Percentiles rank a stretch among this genome's conserved stretches.
Conservation (phyloP, 331 rosid species). For the Malus hybrid region DNA sequence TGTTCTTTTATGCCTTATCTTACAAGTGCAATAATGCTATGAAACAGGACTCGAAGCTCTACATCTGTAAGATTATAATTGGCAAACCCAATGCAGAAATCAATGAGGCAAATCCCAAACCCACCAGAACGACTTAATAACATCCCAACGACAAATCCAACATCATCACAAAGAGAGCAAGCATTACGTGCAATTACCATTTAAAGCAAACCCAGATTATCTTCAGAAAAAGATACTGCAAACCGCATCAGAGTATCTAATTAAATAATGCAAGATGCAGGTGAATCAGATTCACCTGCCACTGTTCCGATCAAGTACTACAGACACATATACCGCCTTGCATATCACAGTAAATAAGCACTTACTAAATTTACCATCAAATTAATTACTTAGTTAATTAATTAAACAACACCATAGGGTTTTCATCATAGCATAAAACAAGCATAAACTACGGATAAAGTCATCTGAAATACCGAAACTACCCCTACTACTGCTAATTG, state of each 20-base stretch:
- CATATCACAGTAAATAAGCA: not conserved
- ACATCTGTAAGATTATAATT: not conserved
- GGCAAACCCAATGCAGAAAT: not conserved
- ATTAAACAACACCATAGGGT: not conserved
- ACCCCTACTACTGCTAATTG: not conserved
- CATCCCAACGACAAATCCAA: not conserved
- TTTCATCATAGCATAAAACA: not conserved
- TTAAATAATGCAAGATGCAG: not conserved
- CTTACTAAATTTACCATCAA: not conserved
- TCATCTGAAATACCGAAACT: not conserved
- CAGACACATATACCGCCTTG: not conserved
- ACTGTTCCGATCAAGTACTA: not conserved
- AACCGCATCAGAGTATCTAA: not conserved
- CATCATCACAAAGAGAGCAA: not conserved
- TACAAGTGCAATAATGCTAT: too few relatives aligned
- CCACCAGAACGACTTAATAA: not conserved
- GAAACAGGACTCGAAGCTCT: not conserved
- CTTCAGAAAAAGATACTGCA: not conserved
- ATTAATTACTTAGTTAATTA: not conserved
- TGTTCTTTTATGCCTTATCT: too few relatives aligned
- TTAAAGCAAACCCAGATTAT: not conserved
- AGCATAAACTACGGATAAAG: not conserved
- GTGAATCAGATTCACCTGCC: not conserved
- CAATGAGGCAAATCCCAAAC: not conserved
- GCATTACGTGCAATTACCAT: not conserved